Evolutionary conservation across 495 filamentous ascomycete genomes (phyloP).

Genomic region (Podospora comata): DNA sequence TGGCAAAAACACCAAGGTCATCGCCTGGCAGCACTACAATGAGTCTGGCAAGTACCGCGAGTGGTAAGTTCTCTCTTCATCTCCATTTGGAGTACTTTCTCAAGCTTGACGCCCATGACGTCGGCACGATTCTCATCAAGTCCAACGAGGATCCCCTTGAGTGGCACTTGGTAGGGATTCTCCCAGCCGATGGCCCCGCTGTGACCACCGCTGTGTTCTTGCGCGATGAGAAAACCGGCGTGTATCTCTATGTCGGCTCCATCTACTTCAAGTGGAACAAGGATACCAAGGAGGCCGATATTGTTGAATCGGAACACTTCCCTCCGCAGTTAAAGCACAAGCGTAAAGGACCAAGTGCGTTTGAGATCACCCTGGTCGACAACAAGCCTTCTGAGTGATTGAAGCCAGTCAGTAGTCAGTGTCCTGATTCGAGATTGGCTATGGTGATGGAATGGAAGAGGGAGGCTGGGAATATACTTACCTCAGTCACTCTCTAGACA

Average conservation of each 20-base stretch:
- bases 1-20: too few species aligned
- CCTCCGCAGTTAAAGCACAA: slow-evolving; percentile 11
- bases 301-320: slow-evolving; percentile 13
- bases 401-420: too few species aligned
- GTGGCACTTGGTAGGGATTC: slow-evolving; percentile 6
- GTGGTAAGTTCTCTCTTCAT: too few species aligned
- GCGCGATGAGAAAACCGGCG: slow-evolving; percentile 2
- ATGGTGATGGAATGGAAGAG: too few species aligned
- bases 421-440: too few species aligned
- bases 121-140: neutral
- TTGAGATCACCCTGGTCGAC: slow-evolving; percentile 15
- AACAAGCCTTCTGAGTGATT: slow-evolving; percentile 11
- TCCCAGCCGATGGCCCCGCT: slow-evolving; percentile 10
- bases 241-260: slow-evolving; percentile 4
- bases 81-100: slow-evolving; percentile 12
- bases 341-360: slow-evolving; percentile 6
- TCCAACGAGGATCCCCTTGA: neutral
- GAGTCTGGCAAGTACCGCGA: too few species aligned
- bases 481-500: too few species aligned
- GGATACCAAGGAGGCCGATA: slow-evolving; percentile 1
- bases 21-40: too few species aligned
- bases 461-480: too few species aligned
- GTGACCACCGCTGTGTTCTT: slow-evolving; percentile 14
- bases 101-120: slow-evolving; percentile 8
- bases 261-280: slow-evolving; percentile 16